phyloP scores from a whole-genome alignment of 2,329 filamentous ascomycete species.

The Ustilaginoidea virens region DNA sequence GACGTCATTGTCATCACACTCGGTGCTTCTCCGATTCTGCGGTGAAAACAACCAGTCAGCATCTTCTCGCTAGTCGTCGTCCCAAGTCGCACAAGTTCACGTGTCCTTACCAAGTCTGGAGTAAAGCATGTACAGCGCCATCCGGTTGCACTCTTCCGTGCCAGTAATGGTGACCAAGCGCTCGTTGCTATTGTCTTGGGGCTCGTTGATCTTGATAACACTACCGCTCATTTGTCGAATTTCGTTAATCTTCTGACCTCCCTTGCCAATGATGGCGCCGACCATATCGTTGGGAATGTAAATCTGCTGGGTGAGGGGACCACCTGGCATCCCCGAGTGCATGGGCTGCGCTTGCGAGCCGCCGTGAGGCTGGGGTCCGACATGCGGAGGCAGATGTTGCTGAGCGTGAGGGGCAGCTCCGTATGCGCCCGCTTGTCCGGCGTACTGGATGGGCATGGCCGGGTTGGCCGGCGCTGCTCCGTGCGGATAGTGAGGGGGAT shows the following conservation, averaged over 20 bases:
- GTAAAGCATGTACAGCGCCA: slow-evolving; percentile 99
- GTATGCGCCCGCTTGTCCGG: slow-evolving; percentile 59
- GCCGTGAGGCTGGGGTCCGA: slow-evolving; percentile 38
- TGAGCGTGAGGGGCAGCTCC: slow-evolving; percentile 63
- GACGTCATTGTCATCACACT: slow-evolving; percentile 17
- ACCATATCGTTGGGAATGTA: slow-evolving; percentile 99
- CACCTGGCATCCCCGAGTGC: slow-evolving; percentile 41
- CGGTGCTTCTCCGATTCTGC: slow-evolving; percentile 31
- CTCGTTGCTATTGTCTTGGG: slow-evolving; percentile 97
- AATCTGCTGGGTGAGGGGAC: slow-evolving; percentile 88
- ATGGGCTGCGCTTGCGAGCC: slow-evolving; percentile 63
- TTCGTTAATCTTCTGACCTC: slow-evolving; percentile 97
- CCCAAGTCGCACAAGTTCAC: too few relatives aligned
- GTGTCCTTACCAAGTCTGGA: slow-evolving; percentile 83
- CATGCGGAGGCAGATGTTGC: slow-evolving; percentile 50
- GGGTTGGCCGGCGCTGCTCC: slow-evolving; percentile 42
- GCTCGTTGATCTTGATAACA: slow-evolving; percentile 99
- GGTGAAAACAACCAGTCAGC: slow-evolving; percentile 12
- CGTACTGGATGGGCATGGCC: slow-evolving; percentile 65
- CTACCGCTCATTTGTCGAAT: slow-evolving; percentile 93
- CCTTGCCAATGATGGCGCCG: slow-evolving; percentile 96
- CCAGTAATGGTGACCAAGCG: slow-evolving; percentile 93
- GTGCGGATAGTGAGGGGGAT: slow-evolving; percentile 55
- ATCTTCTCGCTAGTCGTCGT: too few relatives aligned
- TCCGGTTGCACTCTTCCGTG: slow-evolving; percentile 96